These are phyloP conservation scores for Dactylellina leptospora DNA, from an alignment of 2,329 filamentous ascomycete species.

Conservation along the genomic window DNA sequence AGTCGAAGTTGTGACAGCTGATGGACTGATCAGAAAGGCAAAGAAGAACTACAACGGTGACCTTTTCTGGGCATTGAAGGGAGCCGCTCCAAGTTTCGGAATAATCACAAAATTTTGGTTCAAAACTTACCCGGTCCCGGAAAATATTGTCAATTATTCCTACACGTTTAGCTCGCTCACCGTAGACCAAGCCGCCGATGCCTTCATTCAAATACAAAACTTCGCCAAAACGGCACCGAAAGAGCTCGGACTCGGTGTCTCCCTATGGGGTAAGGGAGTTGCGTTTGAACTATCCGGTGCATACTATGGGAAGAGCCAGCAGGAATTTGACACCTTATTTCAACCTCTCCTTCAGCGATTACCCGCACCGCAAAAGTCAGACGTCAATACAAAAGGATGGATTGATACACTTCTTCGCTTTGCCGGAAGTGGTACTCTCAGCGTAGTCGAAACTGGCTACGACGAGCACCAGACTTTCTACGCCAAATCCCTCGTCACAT, in stretches of 20 bases:
- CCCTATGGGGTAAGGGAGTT: constrained; percentile 45
- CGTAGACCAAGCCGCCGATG: constrained; percentile 60
- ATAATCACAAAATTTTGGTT: constrained; percentile 61
- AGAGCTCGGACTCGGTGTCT: constrained; percentile 55
- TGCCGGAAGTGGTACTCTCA: constrained; percentile 29
- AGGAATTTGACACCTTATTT: constrained; percentile 28
- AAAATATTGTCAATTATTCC: constrained; percentile 58
- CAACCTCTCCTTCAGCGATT: constrained; percentile 32
- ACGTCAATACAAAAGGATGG: constrained; percentile 36
- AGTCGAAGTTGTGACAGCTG: constrained; percentile 63
- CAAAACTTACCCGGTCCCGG: constrained; percentile 61
- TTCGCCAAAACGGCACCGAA: constrained; percentile 54
- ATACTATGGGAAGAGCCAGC: constrained; percentile 40
- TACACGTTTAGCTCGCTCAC: constrained; percentile 60
- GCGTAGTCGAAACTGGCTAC: constrained; percentile 39
- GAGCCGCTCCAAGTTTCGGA: constrained; percentile 62
- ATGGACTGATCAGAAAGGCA: constrained; percentile 48
- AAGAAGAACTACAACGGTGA: constrained; percentile 60
- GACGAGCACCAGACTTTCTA: constrained; percentile 46
- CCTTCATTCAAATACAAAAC: constrained; percentile 57
- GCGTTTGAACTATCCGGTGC: constrained; percentile 44
- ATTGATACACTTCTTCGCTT: constrained; percentile 48
- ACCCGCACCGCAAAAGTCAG: not conserved
- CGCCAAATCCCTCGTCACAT: constrained; percentile 46
- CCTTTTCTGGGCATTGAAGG: constrained; percentile 63